These are phyloP conservation scores for Dillenia suffruticosa DNA, from an alignment of 164 flowering plant genomes.

Conservation along the genomic window DNA sequence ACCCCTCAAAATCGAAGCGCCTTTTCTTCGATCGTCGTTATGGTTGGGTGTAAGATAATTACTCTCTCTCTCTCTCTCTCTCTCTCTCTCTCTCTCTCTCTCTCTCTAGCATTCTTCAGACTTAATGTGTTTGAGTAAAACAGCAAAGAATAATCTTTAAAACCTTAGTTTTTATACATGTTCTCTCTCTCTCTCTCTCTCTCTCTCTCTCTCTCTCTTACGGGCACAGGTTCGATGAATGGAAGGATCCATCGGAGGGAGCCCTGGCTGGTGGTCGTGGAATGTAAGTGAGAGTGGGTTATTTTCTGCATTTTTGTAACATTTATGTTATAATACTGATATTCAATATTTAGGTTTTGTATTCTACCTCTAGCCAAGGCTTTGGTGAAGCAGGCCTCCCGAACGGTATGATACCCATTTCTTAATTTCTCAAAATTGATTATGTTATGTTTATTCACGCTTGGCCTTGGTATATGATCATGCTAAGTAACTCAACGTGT, in stretches of 20 bases:
- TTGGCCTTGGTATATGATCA: no score
- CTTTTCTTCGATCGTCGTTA: constrained; percentile 57
- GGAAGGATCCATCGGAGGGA: constrained; percentile 58
- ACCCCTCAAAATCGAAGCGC: constrained; percentile 13
- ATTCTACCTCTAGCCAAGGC: constrained; percentile 41
- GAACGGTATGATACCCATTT: constrained; percentile 22
- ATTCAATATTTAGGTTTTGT: constrained; percentile 34
- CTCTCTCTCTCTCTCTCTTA: constrained; percentile 7
- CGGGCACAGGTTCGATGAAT: constrained; percentile 41
- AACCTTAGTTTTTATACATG: not conserved
- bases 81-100: constrained; percentile 2
- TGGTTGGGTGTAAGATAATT: constrained; percentile 47
- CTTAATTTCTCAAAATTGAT: not conserved
- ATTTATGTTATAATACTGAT: not conserved
- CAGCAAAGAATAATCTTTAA: not conserved
- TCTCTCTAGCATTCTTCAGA: not conserved
- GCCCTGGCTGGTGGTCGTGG: constrained; percentile 62
- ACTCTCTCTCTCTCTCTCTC: constrained; percentile 6
- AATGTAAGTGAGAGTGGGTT: constrained; percentile 28
- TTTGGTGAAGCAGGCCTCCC: constrained; percentile 24
- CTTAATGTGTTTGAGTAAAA: not conserved
- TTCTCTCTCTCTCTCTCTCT: constrained; percentile 10
- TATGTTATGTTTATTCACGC: no score
- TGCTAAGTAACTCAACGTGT: no score
- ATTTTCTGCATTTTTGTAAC: not conserved